Base-by-base conservation (phyloP, 805 yeast genomes). In the Saitoella complicata region DNA sequence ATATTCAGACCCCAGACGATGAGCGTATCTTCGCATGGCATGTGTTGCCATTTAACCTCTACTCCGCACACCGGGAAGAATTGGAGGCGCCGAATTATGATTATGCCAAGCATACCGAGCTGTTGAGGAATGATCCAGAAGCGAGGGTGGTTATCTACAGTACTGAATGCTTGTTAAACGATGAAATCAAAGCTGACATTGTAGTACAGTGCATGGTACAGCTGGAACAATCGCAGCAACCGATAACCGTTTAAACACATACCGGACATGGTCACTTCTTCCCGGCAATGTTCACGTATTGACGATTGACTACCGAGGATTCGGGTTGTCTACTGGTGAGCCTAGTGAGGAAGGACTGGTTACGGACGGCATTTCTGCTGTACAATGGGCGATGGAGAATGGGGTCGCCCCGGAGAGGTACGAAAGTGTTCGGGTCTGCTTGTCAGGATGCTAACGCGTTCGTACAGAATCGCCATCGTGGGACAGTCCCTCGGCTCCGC, bases 401-500 rank as follows among this genome's bases (percentile, higher is more conserved):
- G 46, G 42, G 3, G 39, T 49, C 6, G 10, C 45, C 2, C 45
- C 49, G 6, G 39, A 43, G 5, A 39, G 21, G 21, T 21, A 21
- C 21, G 21, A 21, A 21, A 4, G 21, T 21, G 21, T 3, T 21
- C 21, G 4, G 4, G 36, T 2, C 2, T 10, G 10, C 10, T 33
- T 33, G 10, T 33, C 35, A 33, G 10, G 35, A 8, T 33, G 36
- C 11, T 9, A 33, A 11, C 11, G 11, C 11, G 4, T 10, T 11
- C 36, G 11, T 10, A 33, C 2, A 11, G 38, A 8, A 43, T 40
- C 4, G 33, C 40, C 1, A 21, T 49, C 31, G 40, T 45, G 21
- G 52, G 52, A 8, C 52, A 49, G 11, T 49, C 52, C n/a, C 45
- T 49, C 3, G 52, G 52, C 21, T 44, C 50, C 3, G 52, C 48